Percentiles rank a stretch among this genome's conserved stretches.
These are phyloP conservation scores for Clavariopsis aquatica DNA, from an alignment of 495 filamentous ascomycete species.

Conservation along the genomic window DNA sequence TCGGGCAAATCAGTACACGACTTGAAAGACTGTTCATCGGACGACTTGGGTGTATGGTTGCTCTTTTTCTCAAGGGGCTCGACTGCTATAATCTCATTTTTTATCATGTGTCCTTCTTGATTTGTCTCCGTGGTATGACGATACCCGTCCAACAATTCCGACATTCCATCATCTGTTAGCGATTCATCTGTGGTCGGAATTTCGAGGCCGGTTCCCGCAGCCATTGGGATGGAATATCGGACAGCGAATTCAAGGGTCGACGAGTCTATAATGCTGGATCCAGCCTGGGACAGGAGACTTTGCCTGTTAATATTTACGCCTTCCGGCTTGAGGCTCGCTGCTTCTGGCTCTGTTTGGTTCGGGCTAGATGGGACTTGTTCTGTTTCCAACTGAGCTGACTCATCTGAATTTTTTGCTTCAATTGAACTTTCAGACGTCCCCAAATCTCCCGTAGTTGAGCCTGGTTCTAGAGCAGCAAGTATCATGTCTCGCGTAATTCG, in stretches of 20 bases:
- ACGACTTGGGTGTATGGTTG: conserved; percentile 28
- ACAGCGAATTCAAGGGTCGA: conserved; percentile 33
- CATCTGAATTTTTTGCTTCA: neutral
- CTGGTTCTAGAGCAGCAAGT: conserved; percentile 36
- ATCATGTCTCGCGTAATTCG: conserved; percentile 44
- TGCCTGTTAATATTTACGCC: neutral
- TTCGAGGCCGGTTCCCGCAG: neutral
- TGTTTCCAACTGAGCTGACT: neutral
- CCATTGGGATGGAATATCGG: conserved; percentile 30
- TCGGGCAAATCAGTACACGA: no score
- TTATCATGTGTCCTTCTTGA: conserved; percentile 2
- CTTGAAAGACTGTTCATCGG: no score
- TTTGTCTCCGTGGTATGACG: conserved; percentile 30
- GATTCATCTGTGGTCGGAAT: neutral
- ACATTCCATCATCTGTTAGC: conserved; percentile 25
- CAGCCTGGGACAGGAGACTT: conserved; percentile 26
- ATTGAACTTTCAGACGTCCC: neutral
- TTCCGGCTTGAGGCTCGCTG: no score
- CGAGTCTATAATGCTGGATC: conserved; percentile 26
- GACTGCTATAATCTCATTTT: neutral
- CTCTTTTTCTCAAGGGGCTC: conserved; percentile 8
- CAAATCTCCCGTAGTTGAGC: conserved; percentile 20
- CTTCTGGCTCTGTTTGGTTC: no score
- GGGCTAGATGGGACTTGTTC: neutral
- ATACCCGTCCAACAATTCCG: conserved; percentile 26